Evolutionary conservation across 2,329 filamentous ascomycete species (phyloP).

Genomic region (Dactylellina haptotyla): DNA sequence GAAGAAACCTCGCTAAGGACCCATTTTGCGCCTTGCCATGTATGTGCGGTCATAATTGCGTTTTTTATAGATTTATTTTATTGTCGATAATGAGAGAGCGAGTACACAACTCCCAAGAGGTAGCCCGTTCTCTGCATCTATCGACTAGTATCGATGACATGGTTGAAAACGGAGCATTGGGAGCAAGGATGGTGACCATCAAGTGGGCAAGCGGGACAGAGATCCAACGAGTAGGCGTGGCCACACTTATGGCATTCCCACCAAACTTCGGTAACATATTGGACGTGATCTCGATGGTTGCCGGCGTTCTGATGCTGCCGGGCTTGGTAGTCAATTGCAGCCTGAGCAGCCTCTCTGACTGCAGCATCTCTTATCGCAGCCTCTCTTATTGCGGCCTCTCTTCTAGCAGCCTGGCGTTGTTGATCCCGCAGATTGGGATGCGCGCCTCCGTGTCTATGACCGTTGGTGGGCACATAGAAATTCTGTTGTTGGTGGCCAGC

Average conservation of each 20-base stretch:
- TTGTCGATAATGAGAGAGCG: background rate
- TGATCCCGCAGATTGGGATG: constrained; percentile 1
- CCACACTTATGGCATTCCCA: constrained; percentile 28
- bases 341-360: background rate
- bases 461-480: background rate
- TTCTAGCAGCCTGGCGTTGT: background rate
- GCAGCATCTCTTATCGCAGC: too few relatives aligned
- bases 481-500: background rate
- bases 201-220: background rate
- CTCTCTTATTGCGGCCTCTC: too few relatives aligned
- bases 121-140: background rate
- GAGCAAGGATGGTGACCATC: constrained; percentile 15
- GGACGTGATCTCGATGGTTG: background rate
- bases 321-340: constrained; percentile 8
- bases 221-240: background rate
- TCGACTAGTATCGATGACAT: background rate
- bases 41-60: too few relatives aligned
- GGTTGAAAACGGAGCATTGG: background rate
- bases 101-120: background rate
- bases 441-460: background rate
- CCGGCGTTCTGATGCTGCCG: background rate
- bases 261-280: background rate
- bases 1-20: too few relatives aligned
- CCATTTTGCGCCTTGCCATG: too few relatives aligned
- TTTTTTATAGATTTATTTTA: too few relatives aligned